phyloP scores from a whole-genome alignment of 2,329 filamentous ascomycete genomes.

The Cadophora gregata region DNA sequence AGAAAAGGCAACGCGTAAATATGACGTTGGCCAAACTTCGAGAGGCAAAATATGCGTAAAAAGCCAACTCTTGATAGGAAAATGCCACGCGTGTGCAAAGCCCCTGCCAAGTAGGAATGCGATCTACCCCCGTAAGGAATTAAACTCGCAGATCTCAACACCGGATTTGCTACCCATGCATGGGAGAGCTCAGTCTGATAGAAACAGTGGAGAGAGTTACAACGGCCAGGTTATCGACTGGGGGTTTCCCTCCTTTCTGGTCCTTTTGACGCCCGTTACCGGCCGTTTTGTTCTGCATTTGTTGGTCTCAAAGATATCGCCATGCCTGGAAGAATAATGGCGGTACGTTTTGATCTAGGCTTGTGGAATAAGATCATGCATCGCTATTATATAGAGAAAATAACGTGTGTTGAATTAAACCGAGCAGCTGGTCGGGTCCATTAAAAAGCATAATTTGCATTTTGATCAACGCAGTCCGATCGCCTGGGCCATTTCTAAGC shows the following conservation, averaged over 20 bases:
- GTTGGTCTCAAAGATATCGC: too few species aligned
- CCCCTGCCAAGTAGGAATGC: background rate
- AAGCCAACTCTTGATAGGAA: background rate
- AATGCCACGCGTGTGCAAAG: background rate
- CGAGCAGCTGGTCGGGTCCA: background rate
- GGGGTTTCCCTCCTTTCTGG: background rate
- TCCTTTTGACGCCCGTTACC: background rate
- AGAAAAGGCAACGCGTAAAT: too few species aligned
- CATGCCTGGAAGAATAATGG: too few species aligned
- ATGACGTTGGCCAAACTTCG: too few species aligned
- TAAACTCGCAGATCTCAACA: background rate
- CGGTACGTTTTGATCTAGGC: too few species aligned
- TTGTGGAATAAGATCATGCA: too few species aligned
- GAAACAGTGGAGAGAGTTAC: background rate
- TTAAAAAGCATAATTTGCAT: background rate
- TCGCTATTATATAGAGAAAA: too few species aligned
- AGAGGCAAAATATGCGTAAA: too few species aligned
- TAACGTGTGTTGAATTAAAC: background rate
- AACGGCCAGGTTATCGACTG: background rate
- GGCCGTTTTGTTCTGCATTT: background rate
- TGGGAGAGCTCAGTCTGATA: background rate
- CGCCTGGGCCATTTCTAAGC: background rate
- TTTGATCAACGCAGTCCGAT: background rate
- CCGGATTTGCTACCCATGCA: background rate
- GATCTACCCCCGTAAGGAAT: too few species aligned